Base-by-base conservation (phyloP, 75 land plant species). In the Azolla pinnata region DNA sequence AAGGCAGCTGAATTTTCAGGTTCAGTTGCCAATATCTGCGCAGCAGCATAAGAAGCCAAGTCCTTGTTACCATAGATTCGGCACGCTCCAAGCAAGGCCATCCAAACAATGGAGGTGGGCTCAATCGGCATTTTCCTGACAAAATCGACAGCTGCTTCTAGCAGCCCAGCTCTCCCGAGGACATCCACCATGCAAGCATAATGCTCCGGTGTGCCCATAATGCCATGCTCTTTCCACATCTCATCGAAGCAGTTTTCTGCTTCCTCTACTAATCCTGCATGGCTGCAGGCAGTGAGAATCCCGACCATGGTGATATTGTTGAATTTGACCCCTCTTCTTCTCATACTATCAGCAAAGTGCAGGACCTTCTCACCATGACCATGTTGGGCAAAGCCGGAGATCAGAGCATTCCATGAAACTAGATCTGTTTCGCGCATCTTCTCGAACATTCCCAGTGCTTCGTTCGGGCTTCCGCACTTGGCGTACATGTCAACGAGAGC, bases 401-500 rank as follows among this genome's bases (percentile, higher is more conserved):
- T 69, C 24, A 78, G 33, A 33, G 75, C 67, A 0, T 70, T 72
- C 17, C 44, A 48, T 65, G 72, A 62, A 7, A 78, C 69, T 24
- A 72, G 65, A 68, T 78, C 81, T 46, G 61, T 72, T 19, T 33
- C 33, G 9, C 10, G 42, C 29, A 57, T 53, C 10, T 56, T 23
- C 28, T 65, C 65, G 5, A 56, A 46, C 10, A 73, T 72, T 0
- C 35, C 14, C 21, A 54, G 25, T 19, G 78, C 71, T 10, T 79
- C 71, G 23, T 25, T 27, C 61, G 75, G 8, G 25, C 32, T 60
- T 16, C 82, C 71, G 54, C 59, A 75, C 34, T 67, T 74, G 14
- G 61, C 57, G 61, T 79, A 79, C 82, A 79, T 75, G 44, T 69
- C 66, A 10, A 72, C 72, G 2, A 72, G 47, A 14, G 79, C 71